phyloP scores from a whole-genome alignment of 192 early-diverging fungal species.

The Paraglomus brasilianum region DNA sequence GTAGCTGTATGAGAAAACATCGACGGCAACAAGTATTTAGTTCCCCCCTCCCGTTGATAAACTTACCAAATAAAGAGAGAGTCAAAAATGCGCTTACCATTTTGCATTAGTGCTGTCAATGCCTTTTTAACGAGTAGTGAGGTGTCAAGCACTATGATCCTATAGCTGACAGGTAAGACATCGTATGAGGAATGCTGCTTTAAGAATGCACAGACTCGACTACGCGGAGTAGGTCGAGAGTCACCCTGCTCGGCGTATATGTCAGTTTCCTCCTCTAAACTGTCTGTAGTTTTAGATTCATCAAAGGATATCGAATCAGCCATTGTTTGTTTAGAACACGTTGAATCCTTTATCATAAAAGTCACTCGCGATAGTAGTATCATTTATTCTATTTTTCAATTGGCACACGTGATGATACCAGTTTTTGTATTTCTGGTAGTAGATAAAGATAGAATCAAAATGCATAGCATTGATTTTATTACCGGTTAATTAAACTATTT shows the following conservation, averaged over 20 bases:
- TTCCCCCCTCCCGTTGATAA: neutral
- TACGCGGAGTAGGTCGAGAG: slow-evolving; percentile 26
- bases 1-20: neutral
- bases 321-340: too few species aligned
- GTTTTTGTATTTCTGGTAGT: too few species aligned
- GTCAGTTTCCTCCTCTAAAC: too few species aligned
- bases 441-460: too few species aligned
- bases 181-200: slow-evolving; percentile 89
- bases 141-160: slow-evolving; percentile 90
- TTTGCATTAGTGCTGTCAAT: slow-evolving; percentile 87
- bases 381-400: too few species aligned
- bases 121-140: slow-evolving; percentile 90
- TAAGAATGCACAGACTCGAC: slow-evolving; percentile 51
- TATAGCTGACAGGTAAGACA: slow-evolving; percentile 84
- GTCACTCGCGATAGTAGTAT: too few species aligned
- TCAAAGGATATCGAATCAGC: too few species aligned
- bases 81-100: slow-evolving; percentile 62
- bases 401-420: too few species aligned
- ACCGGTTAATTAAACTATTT: too few species aligned
- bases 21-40: neutral
- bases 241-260: neutral
- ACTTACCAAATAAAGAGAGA: neutral
- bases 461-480: too few species aligned
- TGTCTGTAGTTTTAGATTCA: too few species aligned
- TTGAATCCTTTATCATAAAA: too few species aligned